Conservation (phyloP, 2,329 filamentous ascomycete species). For the Plectosphaerella plurivora region DNA sequence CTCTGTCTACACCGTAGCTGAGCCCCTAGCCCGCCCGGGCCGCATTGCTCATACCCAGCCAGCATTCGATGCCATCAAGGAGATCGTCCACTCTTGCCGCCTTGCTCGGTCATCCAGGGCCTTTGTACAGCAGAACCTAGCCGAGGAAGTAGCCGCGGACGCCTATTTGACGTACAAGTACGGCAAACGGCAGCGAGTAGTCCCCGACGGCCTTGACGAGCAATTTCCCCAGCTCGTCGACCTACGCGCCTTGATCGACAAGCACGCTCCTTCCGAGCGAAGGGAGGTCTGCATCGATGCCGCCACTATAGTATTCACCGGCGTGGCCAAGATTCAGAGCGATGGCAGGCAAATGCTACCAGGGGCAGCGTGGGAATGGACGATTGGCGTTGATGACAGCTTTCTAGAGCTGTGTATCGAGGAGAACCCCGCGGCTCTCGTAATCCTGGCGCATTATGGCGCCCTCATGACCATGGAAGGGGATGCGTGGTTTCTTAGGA, state of each 20-base stretch:
- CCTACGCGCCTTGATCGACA: background rate
- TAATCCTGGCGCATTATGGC: constrained; percentile 14
- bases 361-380: constrained; percentile 9
- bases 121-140: background rate
- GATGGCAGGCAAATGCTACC: background rate
- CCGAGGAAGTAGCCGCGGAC: background rate
- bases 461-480: constrained; percentile 3
- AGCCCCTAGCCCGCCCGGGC: background rate
- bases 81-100: background rate
- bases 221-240: background rate
- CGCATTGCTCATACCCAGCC: background rate
- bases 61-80: background rate
- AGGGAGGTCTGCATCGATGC: background rate
- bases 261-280: background rate
- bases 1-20: background rate
- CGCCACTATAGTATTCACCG: background rate
- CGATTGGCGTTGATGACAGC: constrained; percentile 4
- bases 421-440: constrained; percentile 10
- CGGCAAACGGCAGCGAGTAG: background rate
- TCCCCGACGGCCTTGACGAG: background rate
- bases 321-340: background rate
- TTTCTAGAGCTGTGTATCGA: constrained; percentile 13
- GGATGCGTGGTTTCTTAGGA: too few relatives aligned
- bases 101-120: background rate
- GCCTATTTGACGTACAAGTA: background rate